Conservation (phyloP, 208 protist species). For the Leishmania amazonensis region DNA sequence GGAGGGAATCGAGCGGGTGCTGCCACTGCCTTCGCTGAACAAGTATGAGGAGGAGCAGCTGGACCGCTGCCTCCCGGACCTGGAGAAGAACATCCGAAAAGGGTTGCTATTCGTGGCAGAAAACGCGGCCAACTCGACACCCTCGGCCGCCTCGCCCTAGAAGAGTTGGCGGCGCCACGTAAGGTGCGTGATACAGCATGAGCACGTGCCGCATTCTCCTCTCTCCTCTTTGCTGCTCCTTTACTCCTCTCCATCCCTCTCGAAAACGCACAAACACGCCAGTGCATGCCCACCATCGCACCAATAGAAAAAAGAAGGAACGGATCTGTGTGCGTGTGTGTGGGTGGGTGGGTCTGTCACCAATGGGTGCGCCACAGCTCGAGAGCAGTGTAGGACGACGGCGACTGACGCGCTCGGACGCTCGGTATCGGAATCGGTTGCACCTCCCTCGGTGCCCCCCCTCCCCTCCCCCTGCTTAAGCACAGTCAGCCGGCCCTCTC, state of each 20-base stretch:
- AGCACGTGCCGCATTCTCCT: background rate
- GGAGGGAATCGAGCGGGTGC: conserved; percentile 60
- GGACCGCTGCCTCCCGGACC: conserved; percentile 78
- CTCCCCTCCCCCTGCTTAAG: background rate
- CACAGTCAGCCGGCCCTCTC: background rate
- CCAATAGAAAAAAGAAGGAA: background rate
- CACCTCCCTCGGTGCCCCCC: background rate
- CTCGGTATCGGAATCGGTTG: background rate
- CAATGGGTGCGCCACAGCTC: background rate
- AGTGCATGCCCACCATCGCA: background rate
- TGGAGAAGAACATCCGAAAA: conserved; percentile 89
- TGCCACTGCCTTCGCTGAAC: conserved; percentile 60
- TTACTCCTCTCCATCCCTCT: background rate
- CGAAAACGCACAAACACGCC: background rate
- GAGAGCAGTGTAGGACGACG: background rate
- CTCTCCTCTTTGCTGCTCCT: background rate
- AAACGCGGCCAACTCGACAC: background rate
- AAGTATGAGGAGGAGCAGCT: conserved; percentile 71
- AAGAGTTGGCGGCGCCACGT: background rate
- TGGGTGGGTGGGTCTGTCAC: background rate
- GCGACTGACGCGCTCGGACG: background rate
- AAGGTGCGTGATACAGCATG: background rate
- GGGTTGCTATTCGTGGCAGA: conserved; percentile 60
- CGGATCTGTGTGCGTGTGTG: background rate
- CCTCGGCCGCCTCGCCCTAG: background rate